Evolutionary conservation across 305 asterid species (phyloP), one percentile per base, ranked within the genome.

Genomic region (Fraxinus ornus): DNA sequence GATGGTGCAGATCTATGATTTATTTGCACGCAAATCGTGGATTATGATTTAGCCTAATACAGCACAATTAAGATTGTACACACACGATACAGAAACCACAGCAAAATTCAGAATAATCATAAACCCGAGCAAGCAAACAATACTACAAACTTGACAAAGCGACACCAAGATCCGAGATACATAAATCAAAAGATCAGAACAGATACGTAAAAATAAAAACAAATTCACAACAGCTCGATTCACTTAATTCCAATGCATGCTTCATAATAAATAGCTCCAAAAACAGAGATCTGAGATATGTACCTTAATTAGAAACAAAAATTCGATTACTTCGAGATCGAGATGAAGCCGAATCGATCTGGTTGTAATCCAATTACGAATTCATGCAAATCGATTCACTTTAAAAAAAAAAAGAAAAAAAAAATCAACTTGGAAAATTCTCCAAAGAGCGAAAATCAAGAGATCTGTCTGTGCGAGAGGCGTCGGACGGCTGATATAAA

Each of bases 401-500:
- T 17, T 0, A 15, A 13, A 47, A 47, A 47, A 3, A 17, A 32
- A 32, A 28, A 1, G 2, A 2, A 44, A 44, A 44, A 35, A 26
- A 15, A 21, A 22, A 3, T 62, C 15, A 19, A 32, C 22, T 57
- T 19, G 12, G 3, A 68, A 28, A 19, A 2, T 6, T 26, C 17
- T 70, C 21, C 39, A 30, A 70, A 70, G 47, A 72, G 80, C 86
- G 80, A 68, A 80, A 86, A 15, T 49, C 22, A 80, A 82, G 81
- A 82, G 47, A 4, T 60, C 74, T 80, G 83, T 83, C 77, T 4
- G 52, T 74, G 76, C 62, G 76, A 80, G 79, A 78, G 37, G 77
- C 78, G 77, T 81, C 80, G 81, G 87, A 83, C 89, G 89, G 91
- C 87, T 90, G 89, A 82, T 87, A 71, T 76, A 32, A 85, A 60